Conservation (phyloP, 2,329 filamentous ascomycete species). For the Aspergillus sp. region DNA sequence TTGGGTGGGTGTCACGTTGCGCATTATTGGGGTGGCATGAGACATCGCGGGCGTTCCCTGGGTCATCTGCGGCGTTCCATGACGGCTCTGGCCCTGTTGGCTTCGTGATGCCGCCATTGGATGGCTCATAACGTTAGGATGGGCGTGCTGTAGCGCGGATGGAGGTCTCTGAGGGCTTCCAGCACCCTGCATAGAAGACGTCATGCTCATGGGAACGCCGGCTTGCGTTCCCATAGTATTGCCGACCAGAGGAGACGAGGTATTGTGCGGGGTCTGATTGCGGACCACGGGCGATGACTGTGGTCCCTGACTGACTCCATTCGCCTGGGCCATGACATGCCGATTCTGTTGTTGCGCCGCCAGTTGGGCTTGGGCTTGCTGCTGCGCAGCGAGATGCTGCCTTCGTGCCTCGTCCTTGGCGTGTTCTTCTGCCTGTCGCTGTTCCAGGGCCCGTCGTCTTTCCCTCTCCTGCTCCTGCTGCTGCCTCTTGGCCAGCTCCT, state of each 20-base stretch:
- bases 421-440: constrained; percentile 44
- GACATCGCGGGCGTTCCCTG: constrained; percentile 46
- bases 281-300: constrained; percentile 48
- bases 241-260: constrained; percentile 44
- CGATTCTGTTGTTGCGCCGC: constrained; percentile 49
- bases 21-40: constrained; percentile 48
- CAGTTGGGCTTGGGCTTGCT: constrained; percentile 46
- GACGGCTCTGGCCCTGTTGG: constrained; percentile 46
- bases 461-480: constrained; percentile 49
- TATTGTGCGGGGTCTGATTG: constrained; percentile 45
- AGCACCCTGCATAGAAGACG: constrained; percentile 43
- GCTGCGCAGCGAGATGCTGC: constrained; percentile 43
- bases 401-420: constrained; percentile 38
- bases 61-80: constrained; percentile 48
- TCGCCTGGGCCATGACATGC: constrained; percentile 49
- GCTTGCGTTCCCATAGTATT: constrained; percentile 38
- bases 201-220: constrained; percentile 44
- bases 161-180: constrained; percentile 46
- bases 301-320: constrained; percentile 40
- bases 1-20: constrained; percentile 47
- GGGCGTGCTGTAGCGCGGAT: constrained; percentile 46
- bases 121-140: constrained; percentile 44
- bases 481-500: constrained; percentile 49
- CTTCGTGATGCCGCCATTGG: constrained; percentile 45
- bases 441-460: constrained; percentile 44